phyloP scores from a whole-genome alignment of 1,139 yeast species.

The Pneumocystis wakefieldiae region DNA sequence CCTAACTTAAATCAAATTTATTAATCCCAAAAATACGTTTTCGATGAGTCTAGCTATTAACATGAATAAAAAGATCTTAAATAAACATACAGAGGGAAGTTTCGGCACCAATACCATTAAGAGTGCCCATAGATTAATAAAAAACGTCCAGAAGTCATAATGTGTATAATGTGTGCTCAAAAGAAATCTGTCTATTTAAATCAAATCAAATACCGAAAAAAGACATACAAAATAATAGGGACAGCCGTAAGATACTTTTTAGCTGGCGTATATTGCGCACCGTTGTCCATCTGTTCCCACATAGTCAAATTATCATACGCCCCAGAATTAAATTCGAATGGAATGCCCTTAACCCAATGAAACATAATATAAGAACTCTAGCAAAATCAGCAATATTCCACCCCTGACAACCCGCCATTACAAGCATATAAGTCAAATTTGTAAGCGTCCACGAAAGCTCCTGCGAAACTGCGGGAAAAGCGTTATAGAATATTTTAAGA shows the following conservation, averaged over 20 bases:
- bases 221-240: constrained; percentile 49
- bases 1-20: constrained; percentile 10
- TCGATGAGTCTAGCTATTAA: constrained; percentile 9
- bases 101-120: constrained; percentile 76
- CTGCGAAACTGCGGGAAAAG: constrained; percentile 58
- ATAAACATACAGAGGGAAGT: constrained; percentile 37
- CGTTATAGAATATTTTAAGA: constrained; percentile 60
- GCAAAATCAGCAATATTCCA: background rate
- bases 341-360: constrained; percentile 91
- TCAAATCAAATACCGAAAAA: background rate
- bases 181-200: constrained; percentile 32
- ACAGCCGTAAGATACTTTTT: constrained; percentile 83
- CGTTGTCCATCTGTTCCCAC: constrained; percentile 99
- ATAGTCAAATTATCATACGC: constrained; percentile 90
- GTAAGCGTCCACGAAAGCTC: constrained; percentile 93
- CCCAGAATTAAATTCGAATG: constrained; percentile 91
- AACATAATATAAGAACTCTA: constrained; percentile 85
- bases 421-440: constrained; percentile 61
- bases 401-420: constrained; percentile 20
- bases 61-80: background rate
- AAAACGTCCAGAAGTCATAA: constrained; percentile 64
- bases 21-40: constrained; percentile 13
- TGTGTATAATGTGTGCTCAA: constrained; percentile 82
- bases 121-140: constrained; percentile 68
- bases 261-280: constrained; percentile 93